These are phyloP conservation scores for Kernera saxatilis DNA, from an alignment of 345 rosid genomes.

Conservation along the genomic window DNA sequence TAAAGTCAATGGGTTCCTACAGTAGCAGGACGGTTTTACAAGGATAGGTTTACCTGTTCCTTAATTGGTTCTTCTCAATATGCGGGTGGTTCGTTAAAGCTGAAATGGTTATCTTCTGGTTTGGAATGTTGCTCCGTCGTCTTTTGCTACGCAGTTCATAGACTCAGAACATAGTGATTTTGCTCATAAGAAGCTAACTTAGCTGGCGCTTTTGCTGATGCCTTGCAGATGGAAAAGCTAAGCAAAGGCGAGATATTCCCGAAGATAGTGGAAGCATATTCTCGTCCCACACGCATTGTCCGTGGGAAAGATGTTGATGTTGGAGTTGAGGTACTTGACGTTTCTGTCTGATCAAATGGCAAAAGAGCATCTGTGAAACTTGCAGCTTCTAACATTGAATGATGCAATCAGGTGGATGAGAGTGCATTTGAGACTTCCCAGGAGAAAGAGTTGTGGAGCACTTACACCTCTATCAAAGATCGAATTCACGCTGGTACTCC, in stretches of 20 bases:
- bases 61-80: neutral
- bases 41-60: neutral
- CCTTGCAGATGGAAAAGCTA: constrained; percentile 67
- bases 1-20: neutral
- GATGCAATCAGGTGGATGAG: constrained; percentile 67
- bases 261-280: constrained; percentile 81
- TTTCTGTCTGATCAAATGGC: neutral
- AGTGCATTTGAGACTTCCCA: constrained; percentile 62
- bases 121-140: neutral
- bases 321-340: constrained; percentile 50
- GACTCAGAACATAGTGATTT: neutral
- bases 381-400: constrained; percentile 15
- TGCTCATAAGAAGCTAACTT: neutral
- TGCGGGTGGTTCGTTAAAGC: neutral
- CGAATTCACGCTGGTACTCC: constrained; percentile 57
- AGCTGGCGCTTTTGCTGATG: neutral
- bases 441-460: constrained; percentile 70
- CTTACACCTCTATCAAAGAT: constrained; percentile 49
- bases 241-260: constrained; percentile 58
- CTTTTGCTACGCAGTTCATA: neutral
- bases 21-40: neutral
- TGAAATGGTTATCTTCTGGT: neutral
- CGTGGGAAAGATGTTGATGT: constrained; percentile 77
- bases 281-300: constrained; percentile 90
- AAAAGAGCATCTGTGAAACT: neutral